Evolutionary conservation across 2,329 filamentous ascomycete species (phyloP), one percentile per base, ranked within the genome.

Genomic region (Pestalotiopsis fici): DNA sequence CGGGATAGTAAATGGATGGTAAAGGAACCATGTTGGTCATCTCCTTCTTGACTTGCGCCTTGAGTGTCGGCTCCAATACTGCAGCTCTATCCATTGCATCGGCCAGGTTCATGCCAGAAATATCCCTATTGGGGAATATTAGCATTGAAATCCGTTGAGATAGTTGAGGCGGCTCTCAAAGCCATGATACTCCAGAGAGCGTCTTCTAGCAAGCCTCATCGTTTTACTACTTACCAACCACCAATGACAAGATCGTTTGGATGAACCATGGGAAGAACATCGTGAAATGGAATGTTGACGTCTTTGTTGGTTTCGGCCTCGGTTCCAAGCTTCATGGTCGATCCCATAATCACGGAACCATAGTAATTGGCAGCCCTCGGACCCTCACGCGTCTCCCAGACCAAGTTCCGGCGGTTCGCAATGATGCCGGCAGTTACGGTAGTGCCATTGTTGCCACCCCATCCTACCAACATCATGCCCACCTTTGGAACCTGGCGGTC

Each of bases 341-440:
- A 98, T 71, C 91, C 88, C 96, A 99, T 98, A 82, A 98, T 89
- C 74, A 98, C 90, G 67, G 96, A 99, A 76, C 96, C 96, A 80
- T 98, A 99, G 89, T 98, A 99, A 85, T 99, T 99, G 82, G 96
- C 92, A 71, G 88, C 85, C 71, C 90, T 93, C 73, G 88, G 84
- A 65, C 95, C 95, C 82, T 98, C 94, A 77, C 95, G 95, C 75
- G 96, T 98, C 71, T 98, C 93, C 96, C 96, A 99, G 69, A 86
- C 85, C 68, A 98, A 88, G 68, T 89, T 87, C 74, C 91, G 93
- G 78, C 93, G 93, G 84, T 99, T 99, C 82, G 95, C 96, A 79
- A 99, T 88, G 82, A 99, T 97, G 80, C 95, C 96, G 70, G 96
- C 96, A 68, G 96, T 98, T 70, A 99, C 94, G 67, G 96, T 99